phyloP scores from a whole-genome alignment of 192 early-diverging fungal genomes.

The Coemansia sp. region DNA sequence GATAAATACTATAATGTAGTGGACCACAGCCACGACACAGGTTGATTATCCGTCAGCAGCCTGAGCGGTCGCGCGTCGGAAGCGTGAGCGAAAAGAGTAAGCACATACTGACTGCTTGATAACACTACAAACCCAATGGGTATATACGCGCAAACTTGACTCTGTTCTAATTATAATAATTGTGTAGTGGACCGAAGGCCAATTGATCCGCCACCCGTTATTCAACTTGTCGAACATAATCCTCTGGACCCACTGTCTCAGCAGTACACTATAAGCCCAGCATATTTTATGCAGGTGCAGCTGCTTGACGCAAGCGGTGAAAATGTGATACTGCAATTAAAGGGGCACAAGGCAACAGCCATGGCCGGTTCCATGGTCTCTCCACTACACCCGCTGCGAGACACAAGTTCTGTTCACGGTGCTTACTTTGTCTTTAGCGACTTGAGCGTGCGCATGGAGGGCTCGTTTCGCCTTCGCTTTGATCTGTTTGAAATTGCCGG shows the following conservation, averaged over 20 bases:
- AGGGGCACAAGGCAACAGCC: slow-evolving; percentile 71
- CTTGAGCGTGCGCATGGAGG: slow-evolving; percentile 88
- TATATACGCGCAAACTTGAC: not conserved
- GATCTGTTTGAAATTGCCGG: slow-evolving; percentile 85
- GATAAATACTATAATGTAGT: not conserved
- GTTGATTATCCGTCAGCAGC: slow-evolving; percentile 79
- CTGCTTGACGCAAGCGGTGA: slow-evolving; percentile 77
- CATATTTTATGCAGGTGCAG: slow-evolving; percentile 91
- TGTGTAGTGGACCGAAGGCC: slow-evolving; percentile 52
- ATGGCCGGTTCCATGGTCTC: slow-evolving; percentile 91
- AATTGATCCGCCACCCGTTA: slow-evolving; percentile 55
- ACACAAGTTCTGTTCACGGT: slow-evolving; percentile 75
- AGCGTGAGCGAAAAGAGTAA: slow-evolving; percentile 89
- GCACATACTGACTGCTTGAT: not conserved
- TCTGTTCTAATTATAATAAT: not conserved
- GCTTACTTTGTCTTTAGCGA: slow-evolving; percentile 97
- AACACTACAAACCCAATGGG: no score
- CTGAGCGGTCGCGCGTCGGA: slow-evolving; percentile 84
- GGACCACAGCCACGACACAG: slow-evolving; percentile 43
- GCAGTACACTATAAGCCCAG: slow-evolving; percentile 62
- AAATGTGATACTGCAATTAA: slow-evolving; percentile 71
- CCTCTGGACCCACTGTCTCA: slow-evolving; percentile 27
- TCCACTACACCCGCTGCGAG: slow-evolving; percentile 83
- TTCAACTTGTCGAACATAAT: slow-evolving; percentile 49
- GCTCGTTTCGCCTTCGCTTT: slow-evolving; percentile 74